phyloP scores from a whole-genome alignment of 257 asterid species.

The Echites panduratus region DNA sequence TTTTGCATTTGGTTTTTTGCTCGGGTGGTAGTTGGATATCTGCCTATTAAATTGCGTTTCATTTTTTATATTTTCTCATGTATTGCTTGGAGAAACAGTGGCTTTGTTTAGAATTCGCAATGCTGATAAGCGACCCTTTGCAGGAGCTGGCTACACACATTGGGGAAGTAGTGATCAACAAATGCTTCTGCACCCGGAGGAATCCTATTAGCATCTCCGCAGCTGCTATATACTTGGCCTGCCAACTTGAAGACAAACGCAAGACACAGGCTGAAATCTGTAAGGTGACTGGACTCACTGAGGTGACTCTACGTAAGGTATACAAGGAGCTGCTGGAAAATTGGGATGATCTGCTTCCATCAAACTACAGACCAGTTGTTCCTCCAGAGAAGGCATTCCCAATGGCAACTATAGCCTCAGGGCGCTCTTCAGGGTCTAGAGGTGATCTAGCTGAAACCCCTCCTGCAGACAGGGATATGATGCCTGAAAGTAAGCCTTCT shows the following conservation, averaged over 20 bases:
- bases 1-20: not conserved
- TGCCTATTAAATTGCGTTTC: not conserved
- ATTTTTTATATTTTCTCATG: not conserved
- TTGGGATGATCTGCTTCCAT: constrained; percentile 93
- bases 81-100: constrained; percentile 2
- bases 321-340: constrained; percentile 89
- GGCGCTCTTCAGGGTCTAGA: constrained; percentile 52
- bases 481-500: constrained; percentile 27
- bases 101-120: not conserved
- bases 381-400: constrained; percentile 99
- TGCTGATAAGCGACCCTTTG: constrained; percentile 7
- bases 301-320: constrained; percentile 92
- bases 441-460: constrained; percentile 51
- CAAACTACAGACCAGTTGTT: constrained; percentile 79
- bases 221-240: constrained; percentile 93
- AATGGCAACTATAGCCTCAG: constrained; percentile 64
- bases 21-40: not conserved
- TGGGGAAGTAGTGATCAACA: constrained; percentile 93
- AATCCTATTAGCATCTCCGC: constrained; percentile 98
- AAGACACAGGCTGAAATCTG: constrained; percentile 98
- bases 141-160: constrained; percentile 99
- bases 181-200: constrained; percentile 96
- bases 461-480: constrained; percentile 42
- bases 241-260: constrained; percentile 94
- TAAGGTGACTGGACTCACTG: constrained; percentile 96